Conservation (phyloP, 768 basidiomycete genomes). For the Plicaturopsis crispa region DNA sequence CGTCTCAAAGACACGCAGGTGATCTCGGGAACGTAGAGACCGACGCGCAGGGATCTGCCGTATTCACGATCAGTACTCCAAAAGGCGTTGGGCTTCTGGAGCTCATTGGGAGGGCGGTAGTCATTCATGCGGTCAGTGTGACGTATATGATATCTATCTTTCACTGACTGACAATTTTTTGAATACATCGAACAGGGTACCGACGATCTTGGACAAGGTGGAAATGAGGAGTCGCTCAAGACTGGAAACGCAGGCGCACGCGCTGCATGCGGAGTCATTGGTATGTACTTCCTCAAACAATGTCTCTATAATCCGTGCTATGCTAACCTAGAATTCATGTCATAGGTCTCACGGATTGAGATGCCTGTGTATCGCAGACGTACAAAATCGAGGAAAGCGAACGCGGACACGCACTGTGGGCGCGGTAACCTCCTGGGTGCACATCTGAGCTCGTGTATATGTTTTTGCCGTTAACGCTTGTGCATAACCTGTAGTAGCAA, state of each 20-base stretch:
- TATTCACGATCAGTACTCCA: slow-evolving; percentile 30
- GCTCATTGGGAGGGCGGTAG: slow-evolving; percentile 51
- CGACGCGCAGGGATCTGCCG: slow-evolving; percentile 49
- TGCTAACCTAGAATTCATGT: too few relatives aligned
- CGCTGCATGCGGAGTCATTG: slow-evolving; percentile 80
- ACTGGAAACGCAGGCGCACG: slow-evolving; percentile 76
- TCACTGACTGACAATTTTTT: slow-evolving; percentile 4
- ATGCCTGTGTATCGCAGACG: too few relatives aligned
- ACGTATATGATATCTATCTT: slow-evolving; percentile 4
- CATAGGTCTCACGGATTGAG: too few relatives aligned
- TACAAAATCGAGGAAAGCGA: too few relatives aligned
- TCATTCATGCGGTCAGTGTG: slow-evolving; percentile 57
- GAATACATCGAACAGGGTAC: slow-evolving; percentile 37
- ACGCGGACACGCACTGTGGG: too few relatives aligned
- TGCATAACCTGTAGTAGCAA: too few relatives aligned
- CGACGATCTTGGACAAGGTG: slow-evolving; percentile 74
- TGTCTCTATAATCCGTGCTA: too few relatives aligned
- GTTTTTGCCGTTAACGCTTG: too few relatives aligned
- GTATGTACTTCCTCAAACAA: too few relatives aligned
- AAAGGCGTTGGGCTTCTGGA: slow-evolving; percentile 5
- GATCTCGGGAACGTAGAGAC: slow-evolving; percentile 70
- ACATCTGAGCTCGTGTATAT: too few relatives aligned
- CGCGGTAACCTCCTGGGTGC: too few relatives aligned
- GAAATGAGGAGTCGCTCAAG: slow-evolving; percentile 59
- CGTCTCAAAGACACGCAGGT: slow-evolving; percentile 56